Percentiles rank a stretch among this genome's conserved stretches.
Evolutionary conservation across 2,329 filamentous ascomycete genomes (phyloP).

Genomic region (Paecilomyces variotii): DNA sequence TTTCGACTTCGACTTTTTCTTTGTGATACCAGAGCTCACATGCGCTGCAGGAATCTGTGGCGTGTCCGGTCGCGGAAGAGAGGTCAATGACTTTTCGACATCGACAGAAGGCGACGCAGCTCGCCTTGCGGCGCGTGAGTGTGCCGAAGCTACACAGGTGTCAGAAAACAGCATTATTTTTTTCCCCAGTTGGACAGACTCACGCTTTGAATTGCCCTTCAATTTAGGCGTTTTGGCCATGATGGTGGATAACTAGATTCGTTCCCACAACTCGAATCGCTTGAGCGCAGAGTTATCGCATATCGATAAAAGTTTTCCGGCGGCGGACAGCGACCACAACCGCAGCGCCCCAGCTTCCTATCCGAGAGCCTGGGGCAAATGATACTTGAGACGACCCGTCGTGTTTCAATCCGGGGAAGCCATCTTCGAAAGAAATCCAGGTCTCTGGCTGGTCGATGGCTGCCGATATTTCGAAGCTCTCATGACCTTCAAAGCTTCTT

Average conservation of each 20-base stretch:
- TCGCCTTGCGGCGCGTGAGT: conserved; percentile 53
- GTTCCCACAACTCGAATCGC: not conserved
- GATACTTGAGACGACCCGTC: conserved; percentile 1
- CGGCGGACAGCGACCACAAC: conserved; percentile 13
- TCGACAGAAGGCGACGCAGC: conserved; percentile 48
- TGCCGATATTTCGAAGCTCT: conserved; percentile 1
- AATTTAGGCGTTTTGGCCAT: conserved; percentile 32
- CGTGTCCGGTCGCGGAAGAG: conserved; percentile 33
- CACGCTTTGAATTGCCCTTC: conserved; percentile 23
- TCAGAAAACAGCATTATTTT: conserved; percentile 4
- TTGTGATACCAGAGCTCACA: conserved; percentile 44
- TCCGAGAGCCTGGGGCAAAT: conserved; percentile 1
- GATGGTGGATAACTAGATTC: conserved; percentile 2
- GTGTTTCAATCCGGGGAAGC: not conserved
- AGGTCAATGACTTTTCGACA: conserved; percentile 43
- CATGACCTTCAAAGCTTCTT: conserved; percentile 10
- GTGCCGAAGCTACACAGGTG: conserved; percentile 39
- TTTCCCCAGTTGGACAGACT: not conserved
- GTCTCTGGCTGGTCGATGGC: not conserved
- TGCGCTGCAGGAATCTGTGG: conserved; percentile 41
- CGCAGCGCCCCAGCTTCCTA: conserved; percentile 14
- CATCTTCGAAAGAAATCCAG: not conserved
- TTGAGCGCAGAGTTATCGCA: conserved; percentile 16
- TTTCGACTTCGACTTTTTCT: conserved; percentile 43
- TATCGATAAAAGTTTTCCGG: conserved; percentile 34